phyloP scores from a whole-genome alignment of 140 eudicot genomes.

The Oenanthe javanica region DNA sequence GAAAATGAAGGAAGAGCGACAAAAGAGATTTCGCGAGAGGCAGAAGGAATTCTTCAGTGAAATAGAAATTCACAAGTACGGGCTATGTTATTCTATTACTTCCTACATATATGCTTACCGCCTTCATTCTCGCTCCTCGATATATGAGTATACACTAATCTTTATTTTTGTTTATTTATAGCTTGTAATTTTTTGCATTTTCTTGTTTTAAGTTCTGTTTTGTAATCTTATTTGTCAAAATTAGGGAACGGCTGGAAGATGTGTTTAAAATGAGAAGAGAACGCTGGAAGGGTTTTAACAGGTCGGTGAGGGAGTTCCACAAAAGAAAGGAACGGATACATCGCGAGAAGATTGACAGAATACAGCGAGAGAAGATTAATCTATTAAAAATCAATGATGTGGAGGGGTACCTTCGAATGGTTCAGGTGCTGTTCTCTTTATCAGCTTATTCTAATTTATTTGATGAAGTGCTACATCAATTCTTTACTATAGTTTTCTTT shows the following conservation, averaged over 20 bases:
- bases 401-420: conserved; percentile 99
- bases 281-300: conserved; percentile 85
- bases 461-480: not conserved
- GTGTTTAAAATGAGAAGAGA: conserved; percentile 75
- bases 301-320: conserved; percentile 81
- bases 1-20: conserved; percentile 97
- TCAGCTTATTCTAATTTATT: not conserved
- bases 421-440: conserved; percentile 50
- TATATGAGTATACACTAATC: not conserved
- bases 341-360: conserved; percentile 94
- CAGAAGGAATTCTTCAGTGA: conserved; percentile 97
- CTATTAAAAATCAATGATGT: conserved; percentile 89
- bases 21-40: conserved; percentile 86
- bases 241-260: conserved; percentile 92
- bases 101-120: conserved; percentile 2
- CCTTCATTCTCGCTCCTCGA: not conserved
- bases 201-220: not conserved
- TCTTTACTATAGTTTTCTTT: not conserved
- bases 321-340: conserved; percentile 90
- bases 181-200: not conserved
- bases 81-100: conserved; percentile 8
- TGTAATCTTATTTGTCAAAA: conserved; percentile 2
- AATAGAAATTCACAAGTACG: conserved; percentile 77
- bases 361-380: conserved; percentile 96
- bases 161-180: not conserved